Evolutionary conservation across 768 basidiomycete species (phyloP), one percentile per base, ranked within the genome.

Genomic region (Gloeopeniophorella convolvens): DNA sequence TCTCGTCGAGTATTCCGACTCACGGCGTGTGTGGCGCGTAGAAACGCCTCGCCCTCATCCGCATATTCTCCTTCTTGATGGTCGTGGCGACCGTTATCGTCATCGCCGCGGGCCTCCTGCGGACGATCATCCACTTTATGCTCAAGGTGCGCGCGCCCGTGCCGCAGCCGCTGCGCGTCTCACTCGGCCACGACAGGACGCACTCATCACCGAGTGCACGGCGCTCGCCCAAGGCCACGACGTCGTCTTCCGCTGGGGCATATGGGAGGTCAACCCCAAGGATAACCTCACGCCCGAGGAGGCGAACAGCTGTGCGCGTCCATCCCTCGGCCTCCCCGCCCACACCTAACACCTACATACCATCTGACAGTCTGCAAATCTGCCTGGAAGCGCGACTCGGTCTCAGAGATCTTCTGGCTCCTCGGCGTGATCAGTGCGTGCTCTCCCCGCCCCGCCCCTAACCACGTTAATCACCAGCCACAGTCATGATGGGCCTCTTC

Each of bases 401-500:
- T 81, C 79, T 68, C 74, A 2, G 76, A 84, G 59, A 80, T 93
- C 54, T 56, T 88, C 26, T 72, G 74, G 36, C 71, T 89, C 32
- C 60, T 91, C 32, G 60, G 84, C 23, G 73, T 76, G 21, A 68
- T 76, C 32, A 20, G 89, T 89, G 63, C 56, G 82, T 64, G 2
- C 21, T 33, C 15, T 51, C 15, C 37, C 5, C 5, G 31, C 32
- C 16, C 18, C 2, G 16, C 21, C 11, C 16, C 28, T 24, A 5
- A 45, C 18, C 4, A 33, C 47, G 41, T 30, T 48, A 16, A 35
- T 16, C 16, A 32, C n/a, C 5, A 2, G 43, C 31, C 24, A 2
- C 58, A 86, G 82, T 79, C 41, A 59, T 85, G 40, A 72, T 75
- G 36, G 57, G 70, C 31, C 62, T 90, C 51, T 88, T 89, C 72